Evolutionary conservation across 495 filamentous ascomycete species (phyloP).

Genomic region (Neurospora sp.): DNA sequence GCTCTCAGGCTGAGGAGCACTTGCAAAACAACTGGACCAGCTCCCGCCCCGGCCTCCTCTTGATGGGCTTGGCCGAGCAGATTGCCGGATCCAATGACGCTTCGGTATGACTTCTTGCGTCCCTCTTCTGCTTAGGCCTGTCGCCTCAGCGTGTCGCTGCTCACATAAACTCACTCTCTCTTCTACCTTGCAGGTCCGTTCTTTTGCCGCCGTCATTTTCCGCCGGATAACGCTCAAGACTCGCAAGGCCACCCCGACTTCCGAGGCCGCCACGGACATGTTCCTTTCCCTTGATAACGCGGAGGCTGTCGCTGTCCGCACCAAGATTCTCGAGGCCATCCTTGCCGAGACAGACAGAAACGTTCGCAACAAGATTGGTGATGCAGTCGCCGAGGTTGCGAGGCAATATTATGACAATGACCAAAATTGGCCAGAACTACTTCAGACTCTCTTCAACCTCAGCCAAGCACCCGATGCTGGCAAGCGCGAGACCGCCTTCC

Average conservation of each 20-base stretch:
- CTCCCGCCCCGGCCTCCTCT: constrained; percentile 67
- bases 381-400: constrained; percentile 90
- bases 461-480: constrained; percentile 74
- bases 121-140: constrained; percentile 1
- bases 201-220: constrained; percentile 90
- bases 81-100: constrained; percentile 61
- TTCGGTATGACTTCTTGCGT: constrained; percentile 43
- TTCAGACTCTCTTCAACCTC: constrained; percentile 72
- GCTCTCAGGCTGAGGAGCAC: constrained; percentile 79
- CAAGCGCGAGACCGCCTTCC: constrained; percentile 81
- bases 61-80: constrained; percentile 93
- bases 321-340: constrained; percentile 69
- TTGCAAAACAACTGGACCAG: constrained; percentile 82
- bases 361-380: constrained; percentile 89
- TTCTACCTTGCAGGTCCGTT: constrained; percentile 52
- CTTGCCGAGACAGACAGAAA: constrained; percentile 55
- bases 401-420: constrained; percentile 88
- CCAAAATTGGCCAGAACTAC: constrained; percentile 82
- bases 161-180: constrained; percentile 3
- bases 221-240: constrained; percentile 84
- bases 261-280: constrained; percentile 63
- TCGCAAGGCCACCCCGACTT: constrained; percentile 56
- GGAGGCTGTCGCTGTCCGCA: constrained; percentile 67
- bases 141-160: not conserved
- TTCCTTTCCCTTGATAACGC: constrained; percentile 64